phyloP scores from a whole-genome alignment of 495 filamentous ascomycete genomes.

The Aspergillus biplanus region DNA sequence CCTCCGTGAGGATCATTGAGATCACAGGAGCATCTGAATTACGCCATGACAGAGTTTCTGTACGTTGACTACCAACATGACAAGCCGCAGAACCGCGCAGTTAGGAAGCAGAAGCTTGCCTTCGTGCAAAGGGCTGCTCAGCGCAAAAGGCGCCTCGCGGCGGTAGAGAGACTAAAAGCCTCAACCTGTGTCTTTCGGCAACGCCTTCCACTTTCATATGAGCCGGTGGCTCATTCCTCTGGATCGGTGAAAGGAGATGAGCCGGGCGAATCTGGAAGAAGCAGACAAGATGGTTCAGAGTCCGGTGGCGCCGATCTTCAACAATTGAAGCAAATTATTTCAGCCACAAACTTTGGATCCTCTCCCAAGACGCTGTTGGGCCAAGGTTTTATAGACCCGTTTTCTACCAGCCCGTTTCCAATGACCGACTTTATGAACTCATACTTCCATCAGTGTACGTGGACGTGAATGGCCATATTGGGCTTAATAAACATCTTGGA shows the following conservation, averaged over 20 bases:
- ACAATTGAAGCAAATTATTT: background rate
- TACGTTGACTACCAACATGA: constrained; percentile 1
- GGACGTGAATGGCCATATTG: background rate
- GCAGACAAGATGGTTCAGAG: background rate
- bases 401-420: constrained; percentile 2
- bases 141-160: constrained; percentile 13
- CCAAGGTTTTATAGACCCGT: constrained; percentile 14
- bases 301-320: background rate
- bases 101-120: background rate
- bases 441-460: constrained; percentile 15
- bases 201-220: constrained; percentile 3
- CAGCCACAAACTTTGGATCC: background rate
- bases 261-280: background rate
- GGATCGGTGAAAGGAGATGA: background rate
- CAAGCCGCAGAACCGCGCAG: background rate
- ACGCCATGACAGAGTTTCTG: background rate
- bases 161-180: constrained; percentile 14
- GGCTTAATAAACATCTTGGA: background rate
- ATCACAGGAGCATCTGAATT: background rate
- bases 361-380: constrained; percentile 7
- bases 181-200: background rate
- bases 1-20: too few relatives aligned
- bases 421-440: constrained; percentile 18
- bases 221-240: background rate
- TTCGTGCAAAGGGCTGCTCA: constrained; percentile 10